Percentiles rank a stretch among this genome's conserved stretches.
These are phyloP conservation scores for Spathaspora passalidarum DNA, from an alignment of 805 yeast genomes.

Conservation along the genomic window DNA sequence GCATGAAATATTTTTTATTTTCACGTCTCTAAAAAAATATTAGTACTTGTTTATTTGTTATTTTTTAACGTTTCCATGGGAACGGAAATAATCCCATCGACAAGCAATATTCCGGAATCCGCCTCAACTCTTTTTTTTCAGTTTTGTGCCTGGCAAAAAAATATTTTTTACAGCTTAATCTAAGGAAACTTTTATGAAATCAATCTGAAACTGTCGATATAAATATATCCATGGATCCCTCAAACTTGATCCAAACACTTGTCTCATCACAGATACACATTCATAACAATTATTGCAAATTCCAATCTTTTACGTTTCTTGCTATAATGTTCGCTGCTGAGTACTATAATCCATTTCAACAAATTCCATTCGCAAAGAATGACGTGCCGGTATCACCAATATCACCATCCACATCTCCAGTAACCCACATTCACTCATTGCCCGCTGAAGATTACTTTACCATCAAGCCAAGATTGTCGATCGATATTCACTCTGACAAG, in stretches of 20 bases:
- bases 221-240: background rate
- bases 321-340: background rate
- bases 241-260: background rate
- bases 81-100: background rate
- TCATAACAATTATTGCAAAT: background rate
- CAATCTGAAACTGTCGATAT: background rate
- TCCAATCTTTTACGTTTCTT: background rate
- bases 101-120: no score
- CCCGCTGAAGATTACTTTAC: slow-evolving; percentile 7
- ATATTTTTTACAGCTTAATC: background rate
- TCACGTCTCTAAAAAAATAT: background rate
- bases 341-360: background rate
- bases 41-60: background rate
- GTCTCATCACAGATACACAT: slow-evolving; percentile 2
- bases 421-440: background rate
- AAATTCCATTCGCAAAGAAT: background rate
- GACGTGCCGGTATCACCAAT: background rate
- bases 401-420: background rate
- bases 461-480: slow-evolving; percentile 8
- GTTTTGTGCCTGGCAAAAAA: background rate
- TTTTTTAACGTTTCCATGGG: background rate
- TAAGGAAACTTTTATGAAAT: no score
- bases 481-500: slow-evolving; percentile 1
- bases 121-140: no score
- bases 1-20: background rate